phyloP scores from a whole-genome alignment of 1,284 basidiomycete genomes.

The Ganoderma lingzhi region DNA sequence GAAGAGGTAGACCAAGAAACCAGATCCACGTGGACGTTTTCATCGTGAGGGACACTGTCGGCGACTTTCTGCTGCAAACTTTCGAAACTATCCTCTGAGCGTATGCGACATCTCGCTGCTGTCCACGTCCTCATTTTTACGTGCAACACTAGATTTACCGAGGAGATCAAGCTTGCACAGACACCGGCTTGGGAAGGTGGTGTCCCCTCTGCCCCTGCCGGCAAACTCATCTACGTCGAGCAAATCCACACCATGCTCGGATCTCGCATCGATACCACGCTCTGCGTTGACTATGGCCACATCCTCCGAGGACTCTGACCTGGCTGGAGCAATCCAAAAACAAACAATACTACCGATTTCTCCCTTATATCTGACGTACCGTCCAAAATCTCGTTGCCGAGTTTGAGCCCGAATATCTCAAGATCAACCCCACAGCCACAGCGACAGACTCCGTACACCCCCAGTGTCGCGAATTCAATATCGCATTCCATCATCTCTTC shows the following conservation, averaged over 20 bases:
- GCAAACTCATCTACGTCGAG: constrained; percentile 84
- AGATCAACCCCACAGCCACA: constrained; percentile 85
- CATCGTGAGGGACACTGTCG: constrained; percentile 90
- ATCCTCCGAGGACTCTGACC: constrained; percentile 89
- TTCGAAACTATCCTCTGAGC: constrained; percentile 92
- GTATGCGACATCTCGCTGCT: constrained; percentile 55
- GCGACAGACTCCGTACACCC: constrained; percentile 86
- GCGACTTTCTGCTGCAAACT: constrained; percentile 90
- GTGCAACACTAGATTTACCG: constrained; percentile 71
- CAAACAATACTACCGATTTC: constrained; percentile 96
- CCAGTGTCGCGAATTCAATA: constrained; percentile 91
- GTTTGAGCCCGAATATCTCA: constrained; percentile 93
- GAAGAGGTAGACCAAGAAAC: constrained; percentile 45
- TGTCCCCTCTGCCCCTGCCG: constrained; percentile 61
- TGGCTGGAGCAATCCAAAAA: constrained; percentile 92
- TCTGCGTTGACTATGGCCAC: constrained; percentile 96
- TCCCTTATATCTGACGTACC: constrained; percentile 93
- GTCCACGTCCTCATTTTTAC: background rate
- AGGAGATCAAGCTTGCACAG: constrained; percentile 75
- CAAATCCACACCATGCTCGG: constrained; percentile 95
- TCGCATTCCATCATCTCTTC: constrained; percentile 97
- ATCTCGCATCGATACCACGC: constrained; percentile 92
- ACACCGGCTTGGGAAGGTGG: constrained; percentile 79
- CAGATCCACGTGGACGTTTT: constrained; percentile 75
- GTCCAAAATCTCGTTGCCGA: constrained; percentile 89